Conservation (phyloP, 2,329 filamentous ascomycete genomes). For the Corniculantispora saksenae region DNA sequence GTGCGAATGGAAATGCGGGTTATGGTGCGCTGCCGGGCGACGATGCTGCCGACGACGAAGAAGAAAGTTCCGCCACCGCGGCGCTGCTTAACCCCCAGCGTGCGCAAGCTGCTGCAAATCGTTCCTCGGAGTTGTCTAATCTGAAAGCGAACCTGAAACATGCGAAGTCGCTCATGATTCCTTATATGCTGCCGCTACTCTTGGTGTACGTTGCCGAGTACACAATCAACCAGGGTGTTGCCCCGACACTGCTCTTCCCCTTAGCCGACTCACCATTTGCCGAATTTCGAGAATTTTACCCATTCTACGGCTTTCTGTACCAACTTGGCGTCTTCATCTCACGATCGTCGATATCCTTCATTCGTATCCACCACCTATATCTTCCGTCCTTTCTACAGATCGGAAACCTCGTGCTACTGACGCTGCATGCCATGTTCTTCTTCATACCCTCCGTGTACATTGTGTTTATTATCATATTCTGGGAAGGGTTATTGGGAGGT, state of each 20-base stretch:
- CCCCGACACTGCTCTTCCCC: conserved; percentile 87
- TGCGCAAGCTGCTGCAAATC: conserved; percentile 35
- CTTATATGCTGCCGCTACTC: conserved; percentile 85
- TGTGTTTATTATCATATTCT: conserved; percentile 84
- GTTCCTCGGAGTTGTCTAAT: conserved; percentile 31
- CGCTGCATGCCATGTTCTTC: conserved; percentile 73
- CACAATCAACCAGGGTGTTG: conserved; percentile 93
- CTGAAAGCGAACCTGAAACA: conserved; percentile 62
- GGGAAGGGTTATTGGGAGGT: conserved; percentile 90
- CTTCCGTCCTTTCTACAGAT: conserved; percentile 80
- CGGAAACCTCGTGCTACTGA: conserved; percentile 72
- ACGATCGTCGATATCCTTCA: conserved; percentile 83
- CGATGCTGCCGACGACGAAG: conserved; percentile 40
- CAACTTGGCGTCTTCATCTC: conserved; percentile 95
- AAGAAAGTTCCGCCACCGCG: conserved; percentile 44
- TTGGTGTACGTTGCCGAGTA: conserved; percentile 96
- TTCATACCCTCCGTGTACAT: conserved; percentile 85
- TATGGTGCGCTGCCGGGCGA: conserved; percentile 56
- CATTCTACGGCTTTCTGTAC: conserved; percentile 92
- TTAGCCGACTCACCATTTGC: conserved; percentile 73
- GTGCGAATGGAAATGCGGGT: conserved; percentile 40
- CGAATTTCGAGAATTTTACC: conserved; percentile 86
- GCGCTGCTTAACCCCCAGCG: conserved; percentile 51
- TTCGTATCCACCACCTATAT: conserved; percentile 80
- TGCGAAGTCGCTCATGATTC: conserved; percentile 69